Conservation (phyloP, 2,329 filamentous ascomycete species). For the Fusarium nodosum region DNA sequence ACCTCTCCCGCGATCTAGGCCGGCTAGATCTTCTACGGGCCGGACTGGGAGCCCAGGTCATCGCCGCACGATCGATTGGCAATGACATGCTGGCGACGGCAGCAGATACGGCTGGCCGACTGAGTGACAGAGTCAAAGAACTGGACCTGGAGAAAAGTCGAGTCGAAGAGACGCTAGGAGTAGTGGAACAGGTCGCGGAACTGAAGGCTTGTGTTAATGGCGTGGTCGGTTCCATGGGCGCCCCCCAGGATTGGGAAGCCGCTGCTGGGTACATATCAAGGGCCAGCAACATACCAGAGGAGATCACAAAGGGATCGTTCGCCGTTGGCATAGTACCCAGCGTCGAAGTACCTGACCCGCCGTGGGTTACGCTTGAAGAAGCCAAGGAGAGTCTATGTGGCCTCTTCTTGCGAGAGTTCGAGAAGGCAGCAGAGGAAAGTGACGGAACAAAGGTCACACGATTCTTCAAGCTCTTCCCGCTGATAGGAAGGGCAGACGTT, state of each 20-base stretch:
- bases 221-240: conserved; percentile 95
- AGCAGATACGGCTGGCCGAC: conserved; percentile 84
- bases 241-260: conserved; percentile 98
- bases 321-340: conserved; percentile 94
- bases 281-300: conserved; percentile 82
- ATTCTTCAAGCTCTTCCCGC: conserved; percentile 97
- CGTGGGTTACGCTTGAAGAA: conserved; percentile 85
- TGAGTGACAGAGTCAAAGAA: conserved; percentile 87
- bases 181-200: conserved; percentile 96
- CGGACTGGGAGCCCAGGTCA: conserved; percentile 87
- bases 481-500: conserved; percentile 89
- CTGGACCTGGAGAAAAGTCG: conserved; percentile 92
- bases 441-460: conserved; percentile 91
- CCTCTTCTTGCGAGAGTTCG: conserved; percentile 93
- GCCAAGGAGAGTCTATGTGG: conserved; percentile 91
- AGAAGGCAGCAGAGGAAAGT: conserved; percentile 87
- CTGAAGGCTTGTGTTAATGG: conserved; percentile 96
- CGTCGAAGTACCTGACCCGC: conserved; percentile 93
- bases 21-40: conserved; percentile 91
- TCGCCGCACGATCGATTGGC: conserved; percentile 84
- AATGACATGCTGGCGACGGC: conserved; percentile 92
- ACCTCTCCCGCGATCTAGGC: conserved; percentile 86
- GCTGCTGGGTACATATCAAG: conserved; percentile 90
- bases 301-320: conserved; percentile 86
- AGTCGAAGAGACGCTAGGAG: conserved; percentile 88